Conservation (phyloP, 257 asterid species). For the Nicotiana noctiflora region DNA sequence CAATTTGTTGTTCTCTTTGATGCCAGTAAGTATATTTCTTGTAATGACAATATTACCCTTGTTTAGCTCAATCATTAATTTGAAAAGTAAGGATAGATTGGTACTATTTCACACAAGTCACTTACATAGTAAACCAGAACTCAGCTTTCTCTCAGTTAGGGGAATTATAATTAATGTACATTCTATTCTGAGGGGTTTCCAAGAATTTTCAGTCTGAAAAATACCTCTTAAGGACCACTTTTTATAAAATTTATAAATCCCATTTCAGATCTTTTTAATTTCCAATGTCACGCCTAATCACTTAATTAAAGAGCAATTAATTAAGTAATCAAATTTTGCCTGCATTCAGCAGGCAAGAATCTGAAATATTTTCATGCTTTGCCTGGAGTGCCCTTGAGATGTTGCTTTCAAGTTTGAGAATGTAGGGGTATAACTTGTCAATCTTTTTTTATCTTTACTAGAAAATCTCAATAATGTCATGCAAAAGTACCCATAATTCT, state of each 20-base stretch:
- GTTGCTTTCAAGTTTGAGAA: slow-evolving; percentile 34
- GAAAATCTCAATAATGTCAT: slow-evolving; percentile 11
- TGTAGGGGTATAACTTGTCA: slow-evolving; percentile 38
- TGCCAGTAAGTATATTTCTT: slow-evolving; percentile 53
- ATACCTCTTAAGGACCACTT: slow-evolving; percentile 31
- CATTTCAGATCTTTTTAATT: slow-evolving; percentile 17
- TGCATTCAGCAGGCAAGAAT: slow-evolving; percentile 10
- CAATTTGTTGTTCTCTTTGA: slow-evolving; percentile 78
- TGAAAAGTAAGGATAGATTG: neutral
- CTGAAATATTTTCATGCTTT: slow-evolving; percentile 27
- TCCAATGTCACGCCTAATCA: slow-evolving; percentile 67
- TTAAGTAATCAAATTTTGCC: slow-evolving; percentile 12
- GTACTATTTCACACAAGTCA: neutral
- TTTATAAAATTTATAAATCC: slow-evolving; percentile 21
- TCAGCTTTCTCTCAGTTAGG: slow-evolving; percentile 40
- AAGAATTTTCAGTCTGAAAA: slow-evolving; percentile 28
- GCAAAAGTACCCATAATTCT: slow-evolving; percentile 42
- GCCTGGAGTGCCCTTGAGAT: slow-evolving; percentile 59
- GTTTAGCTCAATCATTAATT: neutral
- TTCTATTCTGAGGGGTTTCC: slow-evolving; percentile 52
- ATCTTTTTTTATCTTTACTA: slow-evolving; percentile 1
- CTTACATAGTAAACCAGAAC: slow-evolving; percentile 30
- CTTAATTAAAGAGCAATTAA: slow-evolving; percentile 27
- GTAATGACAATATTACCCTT: slow-evolving; percentile 3
- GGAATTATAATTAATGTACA: slow-evolving; percentile 32